Percentiles rank a stretch among this genome's conserved stretches.
Evolutionary conservation across 805 yeast genomes (phyloP).

Genomic region (Sugiyamaella marilandica): DNA sequence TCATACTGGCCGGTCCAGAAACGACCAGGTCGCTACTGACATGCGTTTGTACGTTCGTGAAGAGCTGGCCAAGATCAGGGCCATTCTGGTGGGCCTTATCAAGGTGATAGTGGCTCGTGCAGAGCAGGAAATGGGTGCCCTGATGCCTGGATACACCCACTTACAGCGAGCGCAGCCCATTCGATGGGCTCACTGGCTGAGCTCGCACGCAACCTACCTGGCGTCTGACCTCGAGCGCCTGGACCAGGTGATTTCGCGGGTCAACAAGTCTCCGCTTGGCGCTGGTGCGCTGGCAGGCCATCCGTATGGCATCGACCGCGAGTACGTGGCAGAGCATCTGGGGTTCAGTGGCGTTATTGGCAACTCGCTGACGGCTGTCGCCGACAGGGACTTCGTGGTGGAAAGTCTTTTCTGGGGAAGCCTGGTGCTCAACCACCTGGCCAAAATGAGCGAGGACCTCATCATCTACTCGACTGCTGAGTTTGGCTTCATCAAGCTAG

Average conservation of each 20-base stretch:
- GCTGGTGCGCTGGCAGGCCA: slow-evolving; percentile 99
- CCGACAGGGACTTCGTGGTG: slow-evolving; percentile 95
- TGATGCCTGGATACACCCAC: slow-evolving; percentile 99
- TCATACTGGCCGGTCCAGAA: slow-evolving; percentile 98
- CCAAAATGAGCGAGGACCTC: slow-evolving; percentile 90
- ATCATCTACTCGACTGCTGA: slow-evolving; percentile 96
- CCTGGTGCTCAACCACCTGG: slow-evolving; percentile 89
- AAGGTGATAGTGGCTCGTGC: slow-evolving; percentile 69
- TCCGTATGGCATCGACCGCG: slow-evolving; percentile 98
- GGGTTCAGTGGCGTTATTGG: slow-evolving; percentile 88
- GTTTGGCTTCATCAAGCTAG: slow-evolving; percentile 87
- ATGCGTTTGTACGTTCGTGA: slow-evolving; percentile 92
- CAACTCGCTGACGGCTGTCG: slow-evolving; percentile 92
- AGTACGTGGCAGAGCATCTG: slow-evolving; percentile 71
- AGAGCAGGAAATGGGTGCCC: slow-evolving; percentile 74
- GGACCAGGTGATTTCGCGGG: slow-evolving; percentile 70
- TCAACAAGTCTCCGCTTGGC: slow-evolving; percentile 88
- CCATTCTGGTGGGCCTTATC: slow-evolving; percentile 58
- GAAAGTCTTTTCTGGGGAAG: slow-evolving; percentile 96
- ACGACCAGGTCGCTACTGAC: slow-evolving; percentile 99
- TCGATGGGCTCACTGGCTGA: slow-evolving; percentile 97
- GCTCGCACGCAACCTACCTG: slow-evolving; percentile 91
- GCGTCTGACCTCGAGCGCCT: slow-evolving; percentile 86
- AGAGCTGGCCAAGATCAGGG: slow-evolving; percentile 54
- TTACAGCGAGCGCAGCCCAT: slow-evolving; percentile 99